Evolutionary conservation across 139 green algal genomes (phyloP).

Genomic region (Raphidocelis subcapitata): DNA sequence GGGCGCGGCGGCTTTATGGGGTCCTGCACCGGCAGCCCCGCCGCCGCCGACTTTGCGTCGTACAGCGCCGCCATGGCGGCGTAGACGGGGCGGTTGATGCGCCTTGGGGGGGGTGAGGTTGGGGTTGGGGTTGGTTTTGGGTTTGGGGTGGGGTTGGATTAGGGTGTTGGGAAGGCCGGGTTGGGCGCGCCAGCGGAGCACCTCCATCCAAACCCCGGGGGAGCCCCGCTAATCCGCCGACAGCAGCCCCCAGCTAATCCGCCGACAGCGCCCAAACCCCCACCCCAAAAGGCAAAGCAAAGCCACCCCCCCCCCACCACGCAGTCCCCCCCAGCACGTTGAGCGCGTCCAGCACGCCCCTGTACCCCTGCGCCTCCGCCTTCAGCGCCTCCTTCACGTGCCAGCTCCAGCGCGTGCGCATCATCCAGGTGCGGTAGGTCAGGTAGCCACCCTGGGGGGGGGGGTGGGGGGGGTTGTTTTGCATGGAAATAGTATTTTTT

Average conservation of each 20-base stretch:
- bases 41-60: conserved; percentile 1
- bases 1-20: not conserved
- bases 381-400: conserved; percentile 10
- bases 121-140: conserved; percentile 3
- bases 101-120: conserved; percentile 11
- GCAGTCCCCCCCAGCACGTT: conserved; percentile 71
- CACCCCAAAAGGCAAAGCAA: not conserved
- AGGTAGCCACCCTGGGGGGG: conserved; percentile 70
- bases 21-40: not conserved
- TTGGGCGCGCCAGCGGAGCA: not conserved
- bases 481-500: conserved; percentile 38
- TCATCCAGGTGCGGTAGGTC: conserved; percentile 38
- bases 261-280: not conserved
- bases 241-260: not conserved
- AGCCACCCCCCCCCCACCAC: conserved; percentile 45
- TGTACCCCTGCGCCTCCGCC: conserved; percentile 20
- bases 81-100: conserved; percentile 62
- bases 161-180: not conserved
- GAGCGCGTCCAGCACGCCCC: conserved; percentile 74
- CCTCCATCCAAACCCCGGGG: not conserved
- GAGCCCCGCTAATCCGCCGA: not conserved
- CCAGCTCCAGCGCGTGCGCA: conserved; percentile 49
- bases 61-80: conserved; percentile 42
- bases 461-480: conserved; percentile 24
- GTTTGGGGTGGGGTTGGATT: not conserved